Conservation (phyloP, 352 stramenopile species). For the Globisporangium paroecandrum region DNA sequence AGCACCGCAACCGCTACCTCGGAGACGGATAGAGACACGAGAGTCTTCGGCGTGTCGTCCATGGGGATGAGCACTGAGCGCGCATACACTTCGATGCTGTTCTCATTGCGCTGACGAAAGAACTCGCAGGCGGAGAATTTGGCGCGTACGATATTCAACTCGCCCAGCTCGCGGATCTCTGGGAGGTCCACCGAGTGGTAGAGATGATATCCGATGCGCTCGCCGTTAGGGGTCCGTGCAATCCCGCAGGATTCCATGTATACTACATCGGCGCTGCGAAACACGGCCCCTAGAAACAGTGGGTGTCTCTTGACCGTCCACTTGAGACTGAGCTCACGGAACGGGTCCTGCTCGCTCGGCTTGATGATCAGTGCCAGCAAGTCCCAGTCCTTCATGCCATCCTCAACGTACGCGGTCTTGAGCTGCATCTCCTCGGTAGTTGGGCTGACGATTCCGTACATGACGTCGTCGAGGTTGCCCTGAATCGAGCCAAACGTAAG, state of each 20-base stretch:
- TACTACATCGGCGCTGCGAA: neutral
- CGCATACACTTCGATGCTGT: neutral
- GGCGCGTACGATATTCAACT: slow-evolving; percentile 5
- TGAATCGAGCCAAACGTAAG: slow-evolving; percentile 28
- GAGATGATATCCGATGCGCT: slow-evolving; percentile 1
- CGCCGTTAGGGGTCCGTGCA: neutral
- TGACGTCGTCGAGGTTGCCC: slow-evolving; percentile 39
- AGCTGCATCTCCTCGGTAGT: slow-evolving; percentile 42
- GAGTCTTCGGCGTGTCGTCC: neutral
- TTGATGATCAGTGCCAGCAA: neutral
- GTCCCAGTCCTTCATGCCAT: slow-evolving; percentile 47
- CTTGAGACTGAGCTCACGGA: neutral
- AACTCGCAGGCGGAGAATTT: neutral
- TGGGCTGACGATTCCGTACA: slow-evolving; percentile 39
- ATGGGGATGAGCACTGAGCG: neutral
- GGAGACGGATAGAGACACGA: neutral
- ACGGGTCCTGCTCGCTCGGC: neutral
- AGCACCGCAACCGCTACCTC: neutral
- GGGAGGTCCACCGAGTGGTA: neutral
- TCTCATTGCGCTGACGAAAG: neutral
- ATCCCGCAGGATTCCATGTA: neutral
- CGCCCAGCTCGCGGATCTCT: neutral
- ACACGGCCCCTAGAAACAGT: neutral
- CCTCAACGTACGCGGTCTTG: slow-evolving; percentile 42
- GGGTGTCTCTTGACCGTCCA: neutral